A percentile compares a stretch with the other conserved stretches of the same genome.
phyloP scores from a whole-genome alignment of 2,329 filamentous ascomycete genomes.

The Stemphylium beticola region DNA sequence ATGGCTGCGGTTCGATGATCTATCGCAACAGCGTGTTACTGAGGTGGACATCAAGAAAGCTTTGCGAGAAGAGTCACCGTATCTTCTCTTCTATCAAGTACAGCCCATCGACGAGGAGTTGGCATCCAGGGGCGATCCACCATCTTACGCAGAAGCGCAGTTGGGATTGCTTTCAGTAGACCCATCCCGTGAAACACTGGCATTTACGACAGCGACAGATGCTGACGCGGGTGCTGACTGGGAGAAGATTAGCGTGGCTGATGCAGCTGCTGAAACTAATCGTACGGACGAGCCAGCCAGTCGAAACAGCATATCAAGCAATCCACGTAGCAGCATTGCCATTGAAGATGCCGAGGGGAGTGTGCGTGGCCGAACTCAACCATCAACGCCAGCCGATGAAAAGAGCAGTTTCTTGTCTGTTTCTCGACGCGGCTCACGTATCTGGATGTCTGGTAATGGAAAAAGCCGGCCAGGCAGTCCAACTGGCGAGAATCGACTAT shows the following conservation, averaged over 20 bases:
- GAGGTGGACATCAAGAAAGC: constrained; percentile 80
- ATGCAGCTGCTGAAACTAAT: constrained; percentile 21
- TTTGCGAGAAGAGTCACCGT: constrained; percentile 86
- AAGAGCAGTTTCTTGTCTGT: constrained; percentile 40
- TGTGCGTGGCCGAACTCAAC: constrained; percentile 41
- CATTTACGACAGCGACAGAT: constrained; percentile 24
- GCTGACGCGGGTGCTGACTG: constrained; percentile 30
- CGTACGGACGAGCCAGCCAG: constrained; percentile 34
- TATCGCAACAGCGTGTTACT: constrained; percentile 73
- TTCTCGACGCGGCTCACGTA: constrained; percentile 43
- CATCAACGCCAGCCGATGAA: constrained; percentile 55
- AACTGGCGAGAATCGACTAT: constrained; percentile 50
- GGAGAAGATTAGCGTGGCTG: constrained; percentile 26
- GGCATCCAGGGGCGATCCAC: constrained; percentile 47
- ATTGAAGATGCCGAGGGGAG: constrained; percentile 48
- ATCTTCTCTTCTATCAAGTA: constrained; percentile 94
- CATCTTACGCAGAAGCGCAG: constrained; percentile 49
- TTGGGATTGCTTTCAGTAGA: constrained; percentile 25
- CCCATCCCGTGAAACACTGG: constrained; percentile 41
- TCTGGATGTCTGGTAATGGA: constrained; percentile 37
- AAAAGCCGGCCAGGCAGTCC: constrained; percentile 53
- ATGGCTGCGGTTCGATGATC: constrained; percentile 93
- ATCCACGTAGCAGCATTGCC: constrained; percentile 49
- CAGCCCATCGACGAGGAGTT: constrained; percentile 79
- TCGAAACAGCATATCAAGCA: constrained; percentile 47